Evolutionary conservation across 345 rosid species (phyloP), one percentile per base, ranked within the genome.

Genomic region (Abelmoschus esculentus): DNA sequence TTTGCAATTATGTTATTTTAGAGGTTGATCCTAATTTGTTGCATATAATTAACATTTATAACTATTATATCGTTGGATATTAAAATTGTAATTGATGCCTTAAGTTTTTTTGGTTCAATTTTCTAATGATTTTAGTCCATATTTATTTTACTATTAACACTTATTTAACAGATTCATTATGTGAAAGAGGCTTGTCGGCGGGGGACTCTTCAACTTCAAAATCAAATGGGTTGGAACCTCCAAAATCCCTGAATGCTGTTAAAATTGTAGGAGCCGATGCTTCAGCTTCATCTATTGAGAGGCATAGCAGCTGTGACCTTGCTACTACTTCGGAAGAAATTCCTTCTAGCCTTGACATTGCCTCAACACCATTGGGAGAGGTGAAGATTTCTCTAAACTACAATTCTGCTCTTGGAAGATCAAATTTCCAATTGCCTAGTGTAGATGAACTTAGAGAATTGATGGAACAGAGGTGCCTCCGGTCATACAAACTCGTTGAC

Each of bases 341-440:
- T 73, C 64, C 74, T 52, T 32, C 84, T 73, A 76, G 47, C 79
- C 67, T 91, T 66, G 91, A 91, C 76, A 82, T 91, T 70, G 96
- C 96, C 57, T 84, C 97, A 71, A 86, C 96, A 3, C 67, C 86
- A 36, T 72, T 72, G 69, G 97, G 98, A 76, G 98, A 89, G 80
- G 96, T 91, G 84, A 91, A 89, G 86, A 80, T 91, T 75, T 85
- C 82, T 81, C 73, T 93, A 49, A 87, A 83, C 77, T 93, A 83
- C 70, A 75, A 80, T 78, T 80, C 88, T 78, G 71, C 86, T 74
- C 69, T 79, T 76, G 87, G 84, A 79, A 83, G 82, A 50, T 78
- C 84, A 36, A 82, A 78, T 75, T 76, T 78, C 56, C 89, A 75
- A 69, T 70, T 86, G 83, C 96, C 96, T 78, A 83, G 79, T 77